Conservation (phyloP, 352 stramenopile species). For the Phytophthora pseudosyringae region DNA sequence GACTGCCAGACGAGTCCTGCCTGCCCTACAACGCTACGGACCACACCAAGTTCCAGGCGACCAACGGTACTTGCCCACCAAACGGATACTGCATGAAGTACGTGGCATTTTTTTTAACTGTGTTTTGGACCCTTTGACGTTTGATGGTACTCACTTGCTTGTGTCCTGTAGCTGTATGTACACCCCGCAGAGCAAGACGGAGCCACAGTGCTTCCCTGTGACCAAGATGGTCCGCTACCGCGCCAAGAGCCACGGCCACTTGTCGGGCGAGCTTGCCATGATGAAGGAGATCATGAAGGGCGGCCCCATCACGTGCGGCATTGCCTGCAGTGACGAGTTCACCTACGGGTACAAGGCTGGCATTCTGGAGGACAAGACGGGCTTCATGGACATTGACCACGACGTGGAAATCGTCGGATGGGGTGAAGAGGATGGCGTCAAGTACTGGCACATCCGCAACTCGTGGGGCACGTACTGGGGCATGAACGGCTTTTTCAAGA, state of each 20-base stretch:
- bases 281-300: slow-evolving; percentile 79
- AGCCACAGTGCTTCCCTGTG: slow-evolving; percentile 70
- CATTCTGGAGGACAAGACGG: slow-evolving; percentile 91
- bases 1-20: slow-evolving; percentile 81
- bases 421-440: slow-evolving; percentile 90
- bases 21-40: slow-evolving; percentile 87
- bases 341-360: slow-evolving; percentile 93
- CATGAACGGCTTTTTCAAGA: slow-evolving; percentile 97
- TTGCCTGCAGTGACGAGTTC: slow-evolving; percentile 91
- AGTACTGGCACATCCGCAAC: slow-evolving; percentile 98
- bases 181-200: slow-evolving; percentile 54
- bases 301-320: slow-evolving; percentile 94
- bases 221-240: slow-evolving; percentile 84
- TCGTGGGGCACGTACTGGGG: slow-evolving; percentile 95
- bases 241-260: slow-evolving; percentile 70
- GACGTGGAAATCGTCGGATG: slow-evolving; percentile 91
- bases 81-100: slow-evolving; percentile 89
- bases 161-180: slow-evolving; percentile 72
- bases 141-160: slow-evolving; percentile 11
- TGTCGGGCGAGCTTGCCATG: slow-evolving; percentile 79
- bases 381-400: slow-evolving; percentile 87
- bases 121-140: background rate
- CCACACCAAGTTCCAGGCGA: slow-evolving; percentile 69
- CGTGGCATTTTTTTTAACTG: slow-evolving; percentile 20
- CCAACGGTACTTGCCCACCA: slow-evolving; percentile 77